Conservation (phyloP, 2,329 filamentous ascomycete species). For the Colletotrichum costaricense region DNA sequence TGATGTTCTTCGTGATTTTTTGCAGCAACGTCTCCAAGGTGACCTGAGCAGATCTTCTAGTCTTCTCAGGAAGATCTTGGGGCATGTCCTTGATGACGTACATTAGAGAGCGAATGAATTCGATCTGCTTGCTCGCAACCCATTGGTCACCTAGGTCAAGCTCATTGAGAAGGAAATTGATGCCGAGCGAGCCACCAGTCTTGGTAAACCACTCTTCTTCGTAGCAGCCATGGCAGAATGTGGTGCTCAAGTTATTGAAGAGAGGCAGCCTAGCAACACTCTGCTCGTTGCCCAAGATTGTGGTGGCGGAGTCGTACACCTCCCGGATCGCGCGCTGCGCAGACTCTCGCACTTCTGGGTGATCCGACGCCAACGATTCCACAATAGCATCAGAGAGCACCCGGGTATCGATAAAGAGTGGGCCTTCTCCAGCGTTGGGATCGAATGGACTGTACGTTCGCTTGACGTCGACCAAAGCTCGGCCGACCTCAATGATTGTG, state of each 20-base stretch:
- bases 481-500: conserved; percentile 87
- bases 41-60: conserved; percentile 82
- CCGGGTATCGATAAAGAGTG: conserved; percentile 86
- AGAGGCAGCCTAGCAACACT: conserved; percentile 83
- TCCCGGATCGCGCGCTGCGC: conserved; percentile 83
- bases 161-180: conserved; percentile 87
- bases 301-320: conserved; percentile 79
- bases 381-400: conserved; percentile 90
- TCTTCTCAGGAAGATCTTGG: conserved; percentile 90
- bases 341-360: conserved; percentile 81
- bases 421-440: conserved; percentile 86
- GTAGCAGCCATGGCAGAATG: conserved; percentile 94
- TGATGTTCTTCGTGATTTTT: conserved; percentile 81
- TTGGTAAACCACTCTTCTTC: conserved; percentile 99
- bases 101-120: conserved; percentile 90
- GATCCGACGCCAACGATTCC: conserved; percentile 89
- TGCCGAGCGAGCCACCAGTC: conserved; percentile 89
- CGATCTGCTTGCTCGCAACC: conserved; percentile 84
- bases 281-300: conserved; percentile 81
- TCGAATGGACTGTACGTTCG: conserved; percentile 84
- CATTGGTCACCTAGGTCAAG: conserved; percentile 86
- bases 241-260: conserved; percentile 84
- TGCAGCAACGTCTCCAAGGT: conserved; percentile 84
- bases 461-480: conserved; percentile 83
- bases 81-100: conserved; percentile 99